Conservation (phyloP, 1,284 basidiomycete species). For the Rhizopogon hawkerae region DNA sequence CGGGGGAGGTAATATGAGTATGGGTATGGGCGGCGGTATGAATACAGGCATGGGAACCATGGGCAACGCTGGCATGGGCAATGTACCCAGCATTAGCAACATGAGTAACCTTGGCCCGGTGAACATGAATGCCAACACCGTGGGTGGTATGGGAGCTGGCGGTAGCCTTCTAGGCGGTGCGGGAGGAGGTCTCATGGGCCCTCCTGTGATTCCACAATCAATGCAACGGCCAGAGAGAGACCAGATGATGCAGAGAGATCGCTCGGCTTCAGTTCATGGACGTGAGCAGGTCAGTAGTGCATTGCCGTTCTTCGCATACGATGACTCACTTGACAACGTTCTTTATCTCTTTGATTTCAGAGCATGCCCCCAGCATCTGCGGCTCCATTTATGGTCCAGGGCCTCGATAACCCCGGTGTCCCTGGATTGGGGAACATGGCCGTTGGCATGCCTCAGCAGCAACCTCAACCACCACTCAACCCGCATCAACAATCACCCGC, state of each 20-base stretch:
- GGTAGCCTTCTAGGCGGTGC: constrained; percentile 15
- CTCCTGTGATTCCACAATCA: constrained; percentile 21
- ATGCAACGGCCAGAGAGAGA: constrained; percentile 22
- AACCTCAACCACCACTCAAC: constrained; percentile 19
- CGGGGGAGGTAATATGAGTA: constrained; percentile 9
- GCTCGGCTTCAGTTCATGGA: constrained; percentile 14
- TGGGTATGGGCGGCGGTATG: constrained; percentile 11
- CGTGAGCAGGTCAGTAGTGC: constrained; percentile 19
- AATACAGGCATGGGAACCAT: constrained; percentile 18
- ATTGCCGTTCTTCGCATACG: background rate
- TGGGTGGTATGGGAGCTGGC: constrained; percentile 11
- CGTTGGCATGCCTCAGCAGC: constrained; percentile 16
- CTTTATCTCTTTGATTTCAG: constrained; percentile 8
- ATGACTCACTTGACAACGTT: background rate
- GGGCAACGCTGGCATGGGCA: constrained; percentile 15
- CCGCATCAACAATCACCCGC: constrained; percentile 21
- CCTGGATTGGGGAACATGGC: constrained; percentile 10
- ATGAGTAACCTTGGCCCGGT: constrained; percentile 18
- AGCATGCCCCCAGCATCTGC: constrained; percentile 18
- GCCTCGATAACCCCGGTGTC: constrained; percentile 15
- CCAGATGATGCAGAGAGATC: constrained; percentile 23
- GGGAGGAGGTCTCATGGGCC: constrained; percentile 19
- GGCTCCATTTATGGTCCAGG: constrained; percentile 17
- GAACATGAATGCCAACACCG: constrained; percentile 5
- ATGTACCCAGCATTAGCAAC: constrained; percentile 12